These are phyloP conservation scores for Fusarium decemcellulare DNA, from an alignment of 2,329 filamentous ascomycete genomes.

Conservation along the genomic window DNA sequence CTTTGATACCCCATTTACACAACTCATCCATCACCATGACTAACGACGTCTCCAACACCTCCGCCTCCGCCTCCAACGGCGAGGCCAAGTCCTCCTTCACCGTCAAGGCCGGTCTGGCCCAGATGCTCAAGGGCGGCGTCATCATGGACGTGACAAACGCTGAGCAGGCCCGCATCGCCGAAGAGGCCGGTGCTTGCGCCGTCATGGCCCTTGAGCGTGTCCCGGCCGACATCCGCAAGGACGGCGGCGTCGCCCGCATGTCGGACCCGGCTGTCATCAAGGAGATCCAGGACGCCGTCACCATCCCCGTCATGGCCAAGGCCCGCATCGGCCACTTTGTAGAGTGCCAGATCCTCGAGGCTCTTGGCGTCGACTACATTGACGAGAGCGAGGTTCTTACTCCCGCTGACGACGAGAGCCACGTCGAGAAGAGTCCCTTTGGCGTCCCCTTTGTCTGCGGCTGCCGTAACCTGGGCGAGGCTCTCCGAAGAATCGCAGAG, in stretches of 20 bases:
- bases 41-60: constrained; percentile 48
- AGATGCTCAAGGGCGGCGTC: constrained; percentile 99
- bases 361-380: constrained; percentile 96
- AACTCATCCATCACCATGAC: constrained; percentile 44
- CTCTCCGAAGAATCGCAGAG: constrained; percentile 89
- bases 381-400: constrained; percentile 99
- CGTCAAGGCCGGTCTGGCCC: constrained; percentile 94
- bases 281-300: constrained; percentile 94
- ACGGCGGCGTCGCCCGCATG: constrained; percentile 97
- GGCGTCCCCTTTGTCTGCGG: constrained; percentile 95
- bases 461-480: constrained; percentile 94
- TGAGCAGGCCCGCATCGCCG: constrained; percentile 94
- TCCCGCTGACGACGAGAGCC: constrained; percentile 89
- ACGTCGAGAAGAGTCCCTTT: constrained; percentile 91
- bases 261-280: constrained; percentile 95
- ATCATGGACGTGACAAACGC: constrained; percentile 99
- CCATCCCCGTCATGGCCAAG: constrained; percentile 99
- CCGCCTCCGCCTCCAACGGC: constrained; percentile 45
- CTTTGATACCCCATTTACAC: neutral
- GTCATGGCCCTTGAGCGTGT: constrained; percentile 99
- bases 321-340: constrained; percentile 98
- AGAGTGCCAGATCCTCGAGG: constrained; percentile 98
- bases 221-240: constrained; percentile 91
- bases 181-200: constrained; percentile 94
- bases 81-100: constrained; percentile 74